These are phyloP conservation scores for Fusarium sp. DNA, from an alignment of 2,329 filamentous ascomycete species.

Conservation along the genomic window DNA sequence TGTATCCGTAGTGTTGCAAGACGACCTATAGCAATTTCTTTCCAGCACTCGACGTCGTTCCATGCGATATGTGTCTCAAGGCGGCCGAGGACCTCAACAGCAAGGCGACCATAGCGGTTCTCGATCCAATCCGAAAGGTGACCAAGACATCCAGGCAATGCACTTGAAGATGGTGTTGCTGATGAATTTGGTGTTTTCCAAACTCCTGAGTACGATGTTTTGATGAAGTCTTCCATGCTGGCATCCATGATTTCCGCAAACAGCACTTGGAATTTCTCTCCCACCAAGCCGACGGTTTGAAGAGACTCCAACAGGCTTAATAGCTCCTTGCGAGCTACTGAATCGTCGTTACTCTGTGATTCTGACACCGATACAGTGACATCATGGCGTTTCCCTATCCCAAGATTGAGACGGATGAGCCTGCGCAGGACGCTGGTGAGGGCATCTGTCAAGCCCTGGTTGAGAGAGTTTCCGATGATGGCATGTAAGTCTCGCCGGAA, in stretches of 20 bases:
- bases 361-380: constrained; percentile 20
- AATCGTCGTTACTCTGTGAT: constrained; percentile 47
- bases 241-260: constrained; percentile 79
- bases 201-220: constrained; percentile 70
- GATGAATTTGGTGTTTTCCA: constrained; percentile 60
- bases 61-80: constrained; percentile 62
- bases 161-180: constrained; percentile 31
- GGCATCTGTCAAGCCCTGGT: constrained; percentile 64
- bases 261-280: constrained; percentile 76
- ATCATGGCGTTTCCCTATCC: constrained; percentile 41
- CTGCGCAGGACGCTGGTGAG: constrained; percentile 67
- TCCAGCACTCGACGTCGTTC: constrained; percentile 75
- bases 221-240: constrained; percentile 73
- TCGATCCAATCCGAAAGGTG: constrained; percentile 76
- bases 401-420: constrained; percentile 65
- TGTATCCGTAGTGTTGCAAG: constrained; percentile 77
- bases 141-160: constrained; percentile 67
- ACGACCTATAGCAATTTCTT: constrained; percentile 75
- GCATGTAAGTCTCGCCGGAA: constrained; percentile 74
- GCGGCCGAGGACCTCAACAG: constrained; percentile 69
- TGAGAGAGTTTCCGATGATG: constrained; percentile 73
- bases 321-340: constrained; percentile 63
- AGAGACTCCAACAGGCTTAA: constrained; percentile 70
- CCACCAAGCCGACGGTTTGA: constrained; percentile 74
- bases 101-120: constrained; percentile 73